Base-by-base conservation (phyloP, 371 early-diverging fungal species). In the Apophysomyces elegans region DNA sequence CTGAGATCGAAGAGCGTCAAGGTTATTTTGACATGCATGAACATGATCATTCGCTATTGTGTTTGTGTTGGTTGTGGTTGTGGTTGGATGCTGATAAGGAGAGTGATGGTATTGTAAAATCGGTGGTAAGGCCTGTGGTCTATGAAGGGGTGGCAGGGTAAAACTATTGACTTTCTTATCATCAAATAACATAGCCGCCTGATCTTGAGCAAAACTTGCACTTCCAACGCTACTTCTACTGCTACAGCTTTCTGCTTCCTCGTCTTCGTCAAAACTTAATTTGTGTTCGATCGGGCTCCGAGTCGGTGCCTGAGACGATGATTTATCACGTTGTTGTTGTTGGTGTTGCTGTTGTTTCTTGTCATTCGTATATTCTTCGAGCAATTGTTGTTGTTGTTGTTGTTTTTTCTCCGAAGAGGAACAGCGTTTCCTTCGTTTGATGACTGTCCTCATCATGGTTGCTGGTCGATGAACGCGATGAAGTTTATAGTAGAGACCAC, bases 401-500 rank as follows among this genome's bases (percentile, higher is more conserved):
- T 44, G 62, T 37, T 61, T 37, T 36, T 70, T 62, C 26, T 69
- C 58, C 37, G 61, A 62, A n/a, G 73, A 69, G 3, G 73, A 61
- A 43, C 71, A 71, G 46, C 83, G 75, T 56, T 79, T 78, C 66
- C 87, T 74, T 39, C 86, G 78, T 64, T 84, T 84, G 62, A 87
- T 86, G 4, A 87, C 86, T 2, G 81, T 77, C 1, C 79, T 74
- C 74, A 79, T 83, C 84, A 87, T 81, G 37, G 76, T 79, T 35
- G 80, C 77, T 13, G 84, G 90, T 37, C 90, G 80, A 59, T 84
- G 85, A 7, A 80, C 77, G 56, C 75, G 74, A 70, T 95, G 94
- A 1, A 91, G 78, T 64, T 89, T 90, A 68, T 86, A 88, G 68
- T 93, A 94, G 21, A 95, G 74, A 2, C 93, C 93, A 69, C 93